These are phyloP conservation scores for Tetradesmus obliquus DNA, from an alignment of 139 green algal genomes.

Conservation along the genomic window DNA sequence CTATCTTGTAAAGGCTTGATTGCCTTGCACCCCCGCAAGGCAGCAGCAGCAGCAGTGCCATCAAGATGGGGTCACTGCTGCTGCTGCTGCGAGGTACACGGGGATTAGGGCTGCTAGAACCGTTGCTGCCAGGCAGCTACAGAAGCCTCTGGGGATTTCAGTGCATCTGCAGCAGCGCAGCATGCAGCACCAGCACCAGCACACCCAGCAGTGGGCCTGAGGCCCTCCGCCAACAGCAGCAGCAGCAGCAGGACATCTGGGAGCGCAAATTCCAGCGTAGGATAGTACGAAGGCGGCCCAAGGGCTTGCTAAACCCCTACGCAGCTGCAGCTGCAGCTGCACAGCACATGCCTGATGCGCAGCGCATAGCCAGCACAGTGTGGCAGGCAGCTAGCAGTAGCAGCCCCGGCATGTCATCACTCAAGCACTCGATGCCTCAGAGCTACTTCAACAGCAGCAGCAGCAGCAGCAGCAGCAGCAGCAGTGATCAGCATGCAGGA, in stretches of 20 bases:
- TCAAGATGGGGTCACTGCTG: conserved; percentile 3
- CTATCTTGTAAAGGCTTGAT: too few relatives aligned
- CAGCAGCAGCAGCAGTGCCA: neutral
- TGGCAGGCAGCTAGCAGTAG: neutral
- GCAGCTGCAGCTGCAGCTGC: neutral
- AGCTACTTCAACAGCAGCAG: conserved; percentile 26
- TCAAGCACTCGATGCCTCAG: neutral
- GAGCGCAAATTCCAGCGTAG: neutral
- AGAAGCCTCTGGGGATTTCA: neutral
- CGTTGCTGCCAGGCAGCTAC: neutral
- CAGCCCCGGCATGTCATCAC: neutral
- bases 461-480: conserved; percentile 8
- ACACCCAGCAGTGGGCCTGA: neutral
- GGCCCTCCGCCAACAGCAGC: neutral
- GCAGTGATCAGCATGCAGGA: neutral
- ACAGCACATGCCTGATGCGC: neutral
- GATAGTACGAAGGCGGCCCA: neutral
- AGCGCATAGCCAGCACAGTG: neutral
- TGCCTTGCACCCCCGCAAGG: too few relatives aligned
- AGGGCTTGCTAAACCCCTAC: neutral
- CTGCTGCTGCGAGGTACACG: neutral
- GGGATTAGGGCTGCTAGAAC: neutral
- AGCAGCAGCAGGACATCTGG: neutral
- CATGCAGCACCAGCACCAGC: neutral
- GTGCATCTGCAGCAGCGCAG: neutral